Percentiles rank a stretch among this genome's conserved stretches.
Evolutionary conservation across 1,139 yeast genomes (phyloP).

Genomic region (Hyphopichia buzzinii): DNA sequence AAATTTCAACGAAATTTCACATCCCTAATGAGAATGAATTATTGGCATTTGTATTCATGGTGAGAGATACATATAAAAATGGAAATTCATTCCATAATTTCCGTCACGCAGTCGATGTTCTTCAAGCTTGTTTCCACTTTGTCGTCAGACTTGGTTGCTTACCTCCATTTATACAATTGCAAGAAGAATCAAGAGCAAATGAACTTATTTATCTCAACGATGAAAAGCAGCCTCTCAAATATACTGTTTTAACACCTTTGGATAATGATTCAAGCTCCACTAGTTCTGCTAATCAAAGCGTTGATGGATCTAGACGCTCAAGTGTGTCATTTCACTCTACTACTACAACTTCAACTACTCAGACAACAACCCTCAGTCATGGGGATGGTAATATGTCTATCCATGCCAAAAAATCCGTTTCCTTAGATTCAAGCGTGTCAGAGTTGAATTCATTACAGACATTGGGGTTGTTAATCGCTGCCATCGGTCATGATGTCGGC

Average conservation of each 20-base stretch:
- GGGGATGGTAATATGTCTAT: not conserved
- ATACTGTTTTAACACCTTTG: not conserved
- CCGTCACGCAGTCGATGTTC: constrained; percentile 92
- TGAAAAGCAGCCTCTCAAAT: not conserved
- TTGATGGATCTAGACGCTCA: constrained; percentile 2
- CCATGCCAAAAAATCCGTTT: constrained; percentile 1
- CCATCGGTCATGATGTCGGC: constrained; percentile 93
- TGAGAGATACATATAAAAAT: constrained; percentile 74
- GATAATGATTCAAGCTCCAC: not conserved
- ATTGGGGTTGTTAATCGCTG: constrained; percentile 68
- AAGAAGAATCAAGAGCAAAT: constrained; percentile 26
- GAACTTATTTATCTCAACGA: constrained; percentile 13
- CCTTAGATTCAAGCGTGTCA: constrained; percentile 7
- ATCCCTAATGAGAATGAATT: constrained; percentile 43
- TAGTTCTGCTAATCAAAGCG: not conserved
- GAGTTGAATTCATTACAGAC: constrained; percentile 47
- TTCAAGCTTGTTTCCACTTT: constrained; percentile 82
- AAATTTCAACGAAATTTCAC: constrained; percentile 16
- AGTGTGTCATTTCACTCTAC: constrained; percentile 1
- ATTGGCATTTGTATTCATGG: constrained; percentile 56
- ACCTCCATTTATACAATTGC: constrained; percentile 40
- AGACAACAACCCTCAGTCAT: not conserved
- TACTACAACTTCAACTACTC: not conserved
- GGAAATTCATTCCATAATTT: constrained; percentile 93
- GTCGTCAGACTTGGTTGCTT: constrained; percentile 48